Conservation (phyloP, 768 basidiomycete genomes). For the Kwoniella dendrophila region DNA sequence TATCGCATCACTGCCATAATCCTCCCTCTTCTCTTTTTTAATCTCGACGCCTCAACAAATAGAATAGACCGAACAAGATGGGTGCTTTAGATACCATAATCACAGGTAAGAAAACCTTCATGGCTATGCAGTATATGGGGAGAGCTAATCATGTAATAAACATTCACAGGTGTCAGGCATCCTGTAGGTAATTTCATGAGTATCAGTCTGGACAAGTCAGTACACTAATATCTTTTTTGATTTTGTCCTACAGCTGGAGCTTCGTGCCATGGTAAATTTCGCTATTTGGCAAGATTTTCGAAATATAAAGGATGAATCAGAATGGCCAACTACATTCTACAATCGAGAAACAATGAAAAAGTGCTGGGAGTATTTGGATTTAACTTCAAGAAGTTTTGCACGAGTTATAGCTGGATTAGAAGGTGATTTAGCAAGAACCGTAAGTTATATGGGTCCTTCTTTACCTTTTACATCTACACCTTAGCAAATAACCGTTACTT, state of each 20-base stretch:
- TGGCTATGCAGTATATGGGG: too few relatives aligned
- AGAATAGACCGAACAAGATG: too few relatives aligned
- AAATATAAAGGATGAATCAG: conserved; percentile 73
- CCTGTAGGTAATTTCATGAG: conserved; percentile 27
- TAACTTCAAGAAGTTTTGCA: conserved; percentile 84
- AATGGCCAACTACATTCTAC: conserved; percentile 81
- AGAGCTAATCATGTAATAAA: neutral
- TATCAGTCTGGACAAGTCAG: neutral
- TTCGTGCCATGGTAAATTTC: conserved; percentile 79
- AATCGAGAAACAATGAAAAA: conserved; percentile 80
- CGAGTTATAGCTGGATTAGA: conserved; percentile 95
- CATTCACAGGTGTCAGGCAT: conserved; percentile 30
- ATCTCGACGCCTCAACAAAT: too few relatives aligned
- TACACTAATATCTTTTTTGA: conserved; percentile 2
- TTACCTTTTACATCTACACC: neutral
- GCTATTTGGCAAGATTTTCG: conserved; percentile 80
- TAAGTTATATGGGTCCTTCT: conserved; percentile 59
- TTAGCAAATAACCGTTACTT: neutral
- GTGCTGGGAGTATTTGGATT: conserved; percentile 87
- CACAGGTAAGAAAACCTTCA: too few relatives aligned
- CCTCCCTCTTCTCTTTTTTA: too few relatives aligned
- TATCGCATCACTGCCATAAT: too few relatives aligned
- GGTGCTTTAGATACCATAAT: too few relatives aligned
- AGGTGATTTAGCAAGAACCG: conserved; percentile 87
- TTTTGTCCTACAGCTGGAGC: conserved; percentile 61